Evolutionary conservation across 805 yeast genomes (phyloP).

Genomic region (Yarrowia keelungensis): DNA sequence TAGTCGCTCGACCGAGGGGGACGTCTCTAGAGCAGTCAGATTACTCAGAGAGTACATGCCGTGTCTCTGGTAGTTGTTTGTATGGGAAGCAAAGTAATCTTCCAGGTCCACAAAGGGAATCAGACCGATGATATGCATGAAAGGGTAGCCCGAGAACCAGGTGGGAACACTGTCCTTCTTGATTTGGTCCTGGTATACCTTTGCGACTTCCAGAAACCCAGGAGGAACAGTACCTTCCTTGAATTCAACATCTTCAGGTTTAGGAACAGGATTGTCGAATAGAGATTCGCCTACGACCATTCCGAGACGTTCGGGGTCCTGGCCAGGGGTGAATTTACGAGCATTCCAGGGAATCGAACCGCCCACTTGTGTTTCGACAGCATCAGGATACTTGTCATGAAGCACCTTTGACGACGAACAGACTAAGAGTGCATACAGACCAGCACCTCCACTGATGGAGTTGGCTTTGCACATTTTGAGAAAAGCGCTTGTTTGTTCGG

Average conservation of each 20-base stretch:
- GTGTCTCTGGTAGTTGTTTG: slow-evolving; percentile 3
- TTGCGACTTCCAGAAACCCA: slow-evolving; percentile 28
- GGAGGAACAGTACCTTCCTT: not conserved
- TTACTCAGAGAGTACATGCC: slow-evolving; percentile 19
- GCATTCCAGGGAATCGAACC: slow-evolving; percentile 27
- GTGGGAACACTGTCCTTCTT: slow-evolving; percentile 1
- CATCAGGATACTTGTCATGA: slow-evolving; percentile 25
- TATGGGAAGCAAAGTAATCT: slow-evolving; percentile 18
- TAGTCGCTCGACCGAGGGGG: slow-evolving; percentile 2
- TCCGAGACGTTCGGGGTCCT: slow-evolving; percentile 23
- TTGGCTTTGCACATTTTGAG: slow-evolving; percentile 24
- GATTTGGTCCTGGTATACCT: slow-evolving; percentile 9
- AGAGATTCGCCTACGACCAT: slow-evolving; percentile 18
- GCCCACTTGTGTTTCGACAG: not conserved
- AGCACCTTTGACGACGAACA: slow-evolving; percentile 6
- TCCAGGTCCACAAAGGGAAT: slow-evolving; percentile 24
- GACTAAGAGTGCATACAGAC: slow-evolving; percentile 14
- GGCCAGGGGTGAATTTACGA: slow-evolving; percentile 8
- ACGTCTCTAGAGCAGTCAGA: slow-evolving; percentile 23
- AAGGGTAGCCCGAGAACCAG: slow-evolving; percentile 33
- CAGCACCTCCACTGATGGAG: slow-evolving; percentile 23
- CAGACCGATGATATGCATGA: slow-evolving; percentile 35
- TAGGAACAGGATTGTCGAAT: slow-evolving; percentile 5
- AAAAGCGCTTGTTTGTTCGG: not conserved
- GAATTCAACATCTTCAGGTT: slow-evolving; percentile 3